phyloP scores from a whole-genome alignment of 2,329 filamentous ascomycete genomes.

The Penicillium thymicola region DNA sequence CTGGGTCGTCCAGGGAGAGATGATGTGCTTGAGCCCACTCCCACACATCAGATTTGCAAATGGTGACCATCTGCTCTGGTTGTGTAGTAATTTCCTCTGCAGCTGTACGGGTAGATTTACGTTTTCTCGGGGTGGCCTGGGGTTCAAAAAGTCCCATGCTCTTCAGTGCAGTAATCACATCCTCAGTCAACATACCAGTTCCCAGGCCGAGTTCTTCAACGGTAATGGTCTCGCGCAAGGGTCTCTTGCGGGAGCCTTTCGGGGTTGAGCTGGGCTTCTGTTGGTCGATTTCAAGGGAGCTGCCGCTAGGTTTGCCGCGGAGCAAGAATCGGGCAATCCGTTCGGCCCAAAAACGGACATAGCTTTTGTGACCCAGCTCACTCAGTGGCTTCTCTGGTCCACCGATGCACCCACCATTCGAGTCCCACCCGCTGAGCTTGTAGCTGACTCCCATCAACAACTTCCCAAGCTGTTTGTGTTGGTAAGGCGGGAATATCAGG shows the following conservation, averaged over 20 bases:
- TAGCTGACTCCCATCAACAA: constrained; percentile 92
- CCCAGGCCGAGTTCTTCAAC: constrained; percentile 69
- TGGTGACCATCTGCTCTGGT: constrained; percentile 39
- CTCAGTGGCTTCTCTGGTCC: constrained; percentile 93
- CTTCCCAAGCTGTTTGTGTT: constrained; percentile 81
- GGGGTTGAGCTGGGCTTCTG: constrained; percentile 27
- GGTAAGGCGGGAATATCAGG: constrained; percentile 91
- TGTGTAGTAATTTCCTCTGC: constrained; percentile 22
- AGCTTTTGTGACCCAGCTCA: constrained; percentile 77
- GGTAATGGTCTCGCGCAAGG: constrained; percentile 52
- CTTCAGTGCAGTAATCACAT: constrained; percentile 73
- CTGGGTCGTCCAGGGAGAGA: constrained; percentile 62
- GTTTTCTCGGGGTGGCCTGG: constrained; percentile 51
- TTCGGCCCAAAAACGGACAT: constrained; percentile 80
- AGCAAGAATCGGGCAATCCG: constrained; percentile 70
- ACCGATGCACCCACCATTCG: constrained; percentile 64
- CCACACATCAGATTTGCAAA: constrained; percentile 59
- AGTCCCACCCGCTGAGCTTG: constrained; percentile 78
- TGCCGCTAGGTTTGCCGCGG: constrained; percentile 28
- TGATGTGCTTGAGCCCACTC: constrained; percentile 64
- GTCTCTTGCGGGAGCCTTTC: constrained; percentile 44
- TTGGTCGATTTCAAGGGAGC: constrained; percentile 27
- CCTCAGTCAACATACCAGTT: constrained; percentile 82
- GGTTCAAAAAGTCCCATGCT: constrained; percentile 70
- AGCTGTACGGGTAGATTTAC: constrained; percentile 42